Base-by-base conservation (phyloP, 495 filamentous ascomycete genomes). In the Daldinia concentrica region DNA sequence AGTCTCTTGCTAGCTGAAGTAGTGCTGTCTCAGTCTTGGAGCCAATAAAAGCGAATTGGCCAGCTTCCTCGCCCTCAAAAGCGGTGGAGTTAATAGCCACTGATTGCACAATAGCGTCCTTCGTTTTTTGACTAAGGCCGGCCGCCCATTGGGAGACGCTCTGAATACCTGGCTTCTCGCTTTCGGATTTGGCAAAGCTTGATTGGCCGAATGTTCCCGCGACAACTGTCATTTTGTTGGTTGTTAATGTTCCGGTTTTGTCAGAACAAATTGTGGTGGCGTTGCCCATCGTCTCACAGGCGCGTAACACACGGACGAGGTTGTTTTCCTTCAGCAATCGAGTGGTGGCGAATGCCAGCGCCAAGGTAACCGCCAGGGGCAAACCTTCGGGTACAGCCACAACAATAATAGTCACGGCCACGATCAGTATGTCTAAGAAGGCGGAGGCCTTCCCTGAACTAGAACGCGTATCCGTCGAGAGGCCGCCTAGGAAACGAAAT, bases 281-380 rank as follows among this genome's bases (percentile, higher is more conserved):
- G 76, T 94, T 94, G 3, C 92, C 92, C 92, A 95, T 94, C 1
- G 91, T 94, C 76, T 95, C 92, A 76, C 92, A 95, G 27, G 92
- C 91, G 24, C 88, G 86, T 22, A 95, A 79, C 26, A 90, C 82
- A 48, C 92, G 90, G 15, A 95, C 92, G 55, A 94, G 80, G 71
- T 94, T 94, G 75, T 93, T 91, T 71, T 94, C 92, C 75, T 91
- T 93, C 26, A 93, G 82, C 87, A 95, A 91, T 26, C 91, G 82
- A 11, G 89, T 93, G 3, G 91, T 93, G 26, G 92, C 92, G 81
- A 92, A 93, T 27, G 92, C 92, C 39, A 94, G 83, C 50, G 92
- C 91, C 24, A 95, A 84, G 4, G 91, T 94, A 24, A 95, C 92
- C 65, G 92, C 91, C 41, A 95, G 81, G 19, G 92, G 92, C 52